Conservation (phyloP, 345 rosid genomes). For the Ceriops tagal region DNA sequence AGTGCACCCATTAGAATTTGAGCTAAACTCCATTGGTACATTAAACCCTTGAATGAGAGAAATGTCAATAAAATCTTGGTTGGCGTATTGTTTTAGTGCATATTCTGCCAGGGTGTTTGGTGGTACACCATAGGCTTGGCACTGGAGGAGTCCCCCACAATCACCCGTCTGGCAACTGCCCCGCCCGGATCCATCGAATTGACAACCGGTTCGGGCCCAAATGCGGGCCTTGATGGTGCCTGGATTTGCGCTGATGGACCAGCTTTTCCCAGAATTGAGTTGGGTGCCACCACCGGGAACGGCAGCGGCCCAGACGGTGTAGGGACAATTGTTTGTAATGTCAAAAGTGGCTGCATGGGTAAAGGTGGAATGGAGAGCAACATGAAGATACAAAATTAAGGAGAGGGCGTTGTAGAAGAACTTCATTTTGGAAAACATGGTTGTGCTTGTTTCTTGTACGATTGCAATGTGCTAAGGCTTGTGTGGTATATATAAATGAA, state of each 20-base stretch:
- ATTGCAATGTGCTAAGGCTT: no score
- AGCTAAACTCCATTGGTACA: conserved; percentile 23
- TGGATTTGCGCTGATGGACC: background rate
- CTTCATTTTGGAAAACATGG: background rate
- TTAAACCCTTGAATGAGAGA: conserved; percentile 22
- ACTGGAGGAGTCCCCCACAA: background rate
- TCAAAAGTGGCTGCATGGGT: conserved; percentile 27
- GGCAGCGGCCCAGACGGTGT: conserved; percentile 17
- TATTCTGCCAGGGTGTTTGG: conserved; percentile 20
- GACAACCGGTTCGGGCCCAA: conserved; percentile 24
- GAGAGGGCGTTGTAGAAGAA: background rate
- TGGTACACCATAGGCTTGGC: background rate
- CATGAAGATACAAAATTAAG: background rate
- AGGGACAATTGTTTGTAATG: background rate
- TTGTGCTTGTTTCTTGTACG: no score
- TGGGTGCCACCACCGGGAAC: conserved; percentile 13
- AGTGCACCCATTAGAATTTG: background rate
- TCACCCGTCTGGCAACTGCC: conserved; percentile 20
- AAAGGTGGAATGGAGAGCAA: conserved; percentile 2
- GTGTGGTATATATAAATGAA: no score
- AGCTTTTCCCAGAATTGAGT: background rate
- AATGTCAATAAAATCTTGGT: conserved; percentile 10
- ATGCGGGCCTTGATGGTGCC: conserved; percentile 11
- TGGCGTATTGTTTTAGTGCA: background rate
- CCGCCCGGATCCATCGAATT: conserved; percentile 1